phyloP scores from a whole-genome alignment of 352 stramenopile species.

The Phytophthora fragariae region DNA sequence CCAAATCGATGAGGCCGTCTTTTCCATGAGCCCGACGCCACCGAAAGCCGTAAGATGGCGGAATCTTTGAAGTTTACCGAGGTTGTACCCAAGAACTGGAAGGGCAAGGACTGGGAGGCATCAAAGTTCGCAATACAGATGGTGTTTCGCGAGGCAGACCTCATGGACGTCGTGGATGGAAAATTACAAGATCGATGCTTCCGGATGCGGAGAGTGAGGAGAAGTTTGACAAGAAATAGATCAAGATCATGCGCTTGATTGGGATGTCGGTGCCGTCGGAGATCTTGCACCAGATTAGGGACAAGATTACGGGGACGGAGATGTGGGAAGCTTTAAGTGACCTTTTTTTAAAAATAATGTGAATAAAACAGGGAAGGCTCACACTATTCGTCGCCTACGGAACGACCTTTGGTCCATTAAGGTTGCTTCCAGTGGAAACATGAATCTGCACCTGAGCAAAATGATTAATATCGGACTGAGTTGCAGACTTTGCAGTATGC shows the following conservation, averaged over 20 bases:
- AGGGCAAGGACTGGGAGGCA: neutral
- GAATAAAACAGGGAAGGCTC: constrained; percentile 11
- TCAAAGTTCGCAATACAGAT: neutral
- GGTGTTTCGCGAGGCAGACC: neutral
- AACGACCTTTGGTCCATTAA: constrained; percentile 10
- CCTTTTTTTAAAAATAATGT: constrained; percentile 2
- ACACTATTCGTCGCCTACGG: constrained; percentile 7
- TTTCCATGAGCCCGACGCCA: neutral
- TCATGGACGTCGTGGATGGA: neutral
- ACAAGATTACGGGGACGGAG: neutral
- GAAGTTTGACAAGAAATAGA: neutral
- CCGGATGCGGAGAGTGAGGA: neutral
- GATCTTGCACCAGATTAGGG: neutral
- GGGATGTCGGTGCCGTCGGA: neutral
- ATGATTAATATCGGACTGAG: neutral
- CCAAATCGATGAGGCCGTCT: neutral
- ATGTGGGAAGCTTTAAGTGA: neutral
- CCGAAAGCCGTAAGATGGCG: neutral
- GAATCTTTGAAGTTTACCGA: neutral
- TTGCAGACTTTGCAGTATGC: neutral
- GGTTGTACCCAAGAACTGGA: neutral
- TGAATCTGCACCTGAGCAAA: neutral
- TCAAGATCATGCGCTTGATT: neutral
- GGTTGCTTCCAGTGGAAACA: neutral
- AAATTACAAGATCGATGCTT: neutral